Conservation (phyloP, 2,329 filamentous ascomycete species). For the Trichoderma breve region DNA sequence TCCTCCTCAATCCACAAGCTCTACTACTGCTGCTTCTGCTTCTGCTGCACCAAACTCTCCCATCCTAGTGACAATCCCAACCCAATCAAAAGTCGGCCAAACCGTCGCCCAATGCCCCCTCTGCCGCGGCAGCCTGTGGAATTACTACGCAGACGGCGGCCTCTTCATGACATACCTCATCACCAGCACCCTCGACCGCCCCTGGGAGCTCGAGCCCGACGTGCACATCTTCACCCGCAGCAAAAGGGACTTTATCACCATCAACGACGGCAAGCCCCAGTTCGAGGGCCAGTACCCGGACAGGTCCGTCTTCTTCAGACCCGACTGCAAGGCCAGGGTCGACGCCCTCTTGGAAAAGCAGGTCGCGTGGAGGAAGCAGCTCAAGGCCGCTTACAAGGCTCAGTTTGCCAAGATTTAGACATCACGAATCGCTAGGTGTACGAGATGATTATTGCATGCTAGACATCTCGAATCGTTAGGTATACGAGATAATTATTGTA, state of each 20-base stretch:
- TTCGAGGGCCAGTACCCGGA: conserved; percentile 38
- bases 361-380: conserved; percentile 17
- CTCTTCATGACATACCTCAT: conserved; percentile 38
- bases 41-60: conserved; percentile 7
- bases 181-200: conserved; percentile 44
- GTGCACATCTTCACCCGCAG: conserved; percentile 44
- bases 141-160: conserved; percentile 38
- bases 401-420: conserved; percentile 8
- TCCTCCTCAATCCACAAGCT: not conserved
- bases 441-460: not conserved
- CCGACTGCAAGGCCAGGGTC: conserved; percentile 34
- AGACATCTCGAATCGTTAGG: not conserved
- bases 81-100: conserved; percentile 42
- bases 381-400: conserved; percentile 7
- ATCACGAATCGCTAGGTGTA: not conserved
- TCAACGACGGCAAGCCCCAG: conserved; percentile 37
- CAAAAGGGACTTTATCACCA: conserved; percentile 39
- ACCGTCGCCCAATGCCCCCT: conserved; percentile 42
- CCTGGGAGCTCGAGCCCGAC: conserved; percentile 41
- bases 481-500: no score
- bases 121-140: conserved; percentile 43
- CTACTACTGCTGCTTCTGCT: not conserved
- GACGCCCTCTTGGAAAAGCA: conserved; percentile 27
- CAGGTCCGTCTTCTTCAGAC: conserved; percentile 32
- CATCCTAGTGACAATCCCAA: conserved; percentile 35